phyloP scores from a whole-genome alignment of 305 asterid species.

The Ajuga reptans region DNA sequence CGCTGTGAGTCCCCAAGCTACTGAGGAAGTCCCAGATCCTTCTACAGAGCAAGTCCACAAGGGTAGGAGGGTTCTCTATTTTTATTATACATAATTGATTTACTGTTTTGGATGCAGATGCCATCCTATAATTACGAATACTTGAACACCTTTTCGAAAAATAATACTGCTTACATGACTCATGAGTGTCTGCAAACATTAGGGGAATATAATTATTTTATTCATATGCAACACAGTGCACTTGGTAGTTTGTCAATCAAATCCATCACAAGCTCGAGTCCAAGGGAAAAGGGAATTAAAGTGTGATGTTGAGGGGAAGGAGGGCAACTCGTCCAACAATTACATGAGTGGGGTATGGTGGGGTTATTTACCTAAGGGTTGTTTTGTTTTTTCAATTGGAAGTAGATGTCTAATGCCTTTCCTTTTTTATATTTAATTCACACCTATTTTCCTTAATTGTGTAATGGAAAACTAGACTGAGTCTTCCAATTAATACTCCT shows the following conservation, averaged over 20 bases:
- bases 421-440: neutral
- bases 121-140: neutral
- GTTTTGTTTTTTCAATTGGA: neutral
- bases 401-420: neutral
- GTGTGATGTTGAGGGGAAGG: neutral
- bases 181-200: neutral
- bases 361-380: neutral
- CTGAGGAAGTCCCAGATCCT: slow-evolving; percentile 28
- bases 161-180: neutral
- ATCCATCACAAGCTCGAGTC: neutral
- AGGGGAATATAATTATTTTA: neutral
- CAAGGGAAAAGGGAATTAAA: neutral
- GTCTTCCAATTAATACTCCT: neutral
- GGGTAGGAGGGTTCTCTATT: slow-evolving; percentile 23
- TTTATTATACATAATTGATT: slow-evolving; percentile 6
- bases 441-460: neutral
- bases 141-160: neutral
- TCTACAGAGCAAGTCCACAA: slow-evolving; percentile 26
- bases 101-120: neutral
- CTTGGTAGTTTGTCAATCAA: neutral
- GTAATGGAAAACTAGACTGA: neutral
- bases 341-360: neutral
- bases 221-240: neutral
- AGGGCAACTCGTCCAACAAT: neutral
- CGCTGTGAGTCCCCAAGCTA: slow-evolving; percentile 29